Evolutionary conservation across 495 filamentous ascomycete species (phyloP).

Genomic region (Talaromyces thailandensis): DNA sequence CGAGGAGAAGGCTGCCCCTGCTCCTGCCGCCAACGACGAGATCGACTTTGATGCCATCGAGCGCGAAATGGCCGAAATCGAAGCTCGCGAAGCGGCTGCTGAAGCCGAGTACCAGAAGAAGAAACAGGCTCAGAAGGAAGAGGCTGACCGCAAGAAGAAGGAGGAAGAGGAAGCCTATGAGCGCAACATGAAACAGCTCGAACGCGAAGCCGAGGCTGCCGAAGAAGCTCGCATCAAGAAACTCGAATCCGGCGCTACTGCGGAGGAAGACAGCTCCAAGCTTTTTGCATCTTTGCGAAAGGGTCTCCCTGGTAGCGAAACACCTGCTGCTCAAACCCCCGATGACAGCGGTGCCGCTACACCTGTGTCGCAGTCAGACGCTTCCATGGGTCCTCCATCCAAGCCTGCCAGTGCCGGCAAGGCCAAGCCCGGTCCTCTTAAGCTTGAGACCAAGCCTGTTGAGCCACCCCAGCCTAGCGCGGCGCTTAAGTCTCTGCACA

Average conservation of each 20-base stretch:
- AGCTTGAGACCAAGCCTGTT: constrained; percentile 74
- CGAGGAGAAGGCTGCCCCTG: constrained; percentile 31
- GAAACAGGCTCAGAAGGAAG: constrained; percentile 53
- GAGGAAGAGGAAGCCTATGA: constrained; percentile 41
- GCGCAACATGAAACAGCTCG: constrained; percentile 47
- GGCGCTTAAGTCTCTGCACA: constrained; percentile 81
- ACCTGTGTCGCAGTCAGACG: constrained; percentile 41
- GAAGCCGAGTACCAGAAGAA: constrained; percentile 52
- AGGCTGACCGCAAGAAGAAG: constrained; percentile 50
- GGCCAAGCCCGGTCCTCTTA: constrained; percentile 69
- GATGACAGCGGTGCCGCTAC: constrained; percentile 47
- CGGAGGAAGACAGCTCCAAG: constrained; percentile 34
- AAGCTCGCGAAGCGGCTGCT: constrained; percentile 51
- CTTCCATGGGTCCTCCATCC: constrained; percentile 43
- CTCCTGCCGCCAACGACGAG: constrained; percentile 32
- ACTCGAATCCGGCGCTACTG: constrained; percentile 26
- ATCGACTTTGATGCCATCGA: constrained; percentile 44
- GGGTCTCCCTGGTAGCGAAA: constrained; percentile 35
- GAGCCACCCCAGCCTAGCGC: constrained; percentile 88
- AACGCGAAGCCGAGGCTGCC: constrained; percentile 46
- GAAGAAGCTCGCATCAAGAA: constrained; percentile 45
- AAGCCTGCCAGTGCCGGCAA: constrained; percentile 48
- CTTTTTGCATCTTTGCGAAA: constrained; percentile 51
- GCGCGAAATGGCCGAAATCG: constrained; percentile 41
- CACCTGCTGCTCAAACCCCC: constrained; percentile 30